Conservation (phyloP, 1,284 basidiomycete species). For the Trichosporon sp. region DNA sequence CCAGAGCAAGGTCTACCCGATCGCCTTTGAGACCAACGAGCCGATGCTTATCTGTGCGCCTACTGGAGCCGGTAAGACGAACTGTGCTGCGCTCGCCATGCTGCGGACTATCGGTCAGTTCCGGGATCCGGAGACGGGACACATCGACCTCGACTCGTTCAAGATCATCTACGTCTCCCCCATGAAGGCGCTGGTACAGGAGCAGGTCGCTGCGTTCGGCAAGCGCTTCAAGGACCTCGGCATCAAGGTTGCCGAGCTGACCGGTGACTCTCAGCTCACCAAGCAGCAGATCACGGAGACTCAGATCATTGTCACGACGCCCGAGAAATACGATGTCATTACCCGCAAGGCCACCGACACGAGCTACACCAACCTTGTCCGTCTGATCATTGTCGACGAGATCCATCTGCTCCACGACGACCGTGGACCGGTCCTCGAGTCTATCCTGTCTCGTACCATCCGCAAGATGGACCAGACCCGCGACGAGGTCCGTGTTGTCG, state of each 20-base stretch:
- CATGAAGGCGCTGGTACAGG: conserved; percentile 97
- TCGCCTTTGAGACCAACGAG: conserved; percentile 92
- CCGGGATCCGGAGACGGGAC: conserved; percentile 73
- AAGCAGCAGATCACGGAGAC: conserved; percentile 97
- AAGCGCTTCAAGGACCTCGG: conserved; percentile 76
- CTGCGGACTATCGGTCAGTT: conserved; percentile 82
- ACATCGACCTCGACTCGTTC: conserved; percentile 85
- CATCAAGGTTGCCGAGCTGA: conserved; percentile 89
- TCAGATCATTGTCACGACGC: conserved; percentile 97
- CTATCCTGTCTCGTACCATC: conserved; percentile 85
- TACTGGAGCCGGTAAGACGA: conserved; percentile 99
- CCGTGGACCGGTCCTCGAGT: conserved; percentile 94
- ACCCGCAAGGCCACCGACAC: conserved; percentile 97
- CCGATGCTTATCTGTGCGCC: conserved; percentile 95
- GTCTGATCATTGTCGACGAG: conserved; percentile 96
- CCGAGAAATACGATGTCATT: conserved; percentile 99
- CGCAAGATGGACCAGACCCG: conserved; percentile 90
- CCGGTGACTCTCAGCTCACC: conserved; percentile 96
- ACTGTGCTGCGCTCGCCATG: conserved; percentile 93
- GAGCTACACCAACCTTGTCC: conserved; percentile 93
- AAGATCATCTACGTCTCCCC: conserved; percentile 98
- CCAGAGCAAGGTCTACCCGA: conserved; percentile 88
- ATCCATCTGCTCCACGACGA: conserved; percentile 98
- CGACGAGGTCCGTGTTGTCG: conserved; percentile 89
- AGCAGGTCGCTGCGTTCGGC: conserved; percentile 92